A percentile compares a stretch with the other conserved stretches of the same genome.
Conservation (phyloP, 805 yeast species). For the Teunomyces lycoperdinae region DNA sequence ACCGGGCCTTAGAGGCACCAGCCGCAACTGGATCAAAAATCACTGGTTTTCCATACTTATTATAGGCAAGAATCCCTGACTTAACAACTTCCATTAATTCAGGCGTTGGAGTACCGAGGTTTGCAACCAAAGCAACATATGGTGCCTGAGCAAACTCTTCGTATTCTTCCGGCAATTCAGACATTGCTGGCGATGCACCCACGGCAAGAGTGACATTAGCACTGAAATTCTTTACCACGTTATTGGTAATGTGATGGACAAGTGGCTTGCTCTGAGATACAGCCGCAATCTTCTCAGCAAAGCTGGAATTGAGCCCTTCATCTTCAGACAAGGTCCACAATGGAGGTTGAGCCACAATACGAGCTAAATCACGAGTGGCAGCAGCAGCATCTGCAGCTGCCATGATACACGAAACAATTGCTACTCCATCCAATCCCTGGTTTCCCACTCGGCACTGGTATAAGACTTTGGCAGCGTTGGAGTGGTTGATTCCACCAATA, state of each 20-base stretch:
- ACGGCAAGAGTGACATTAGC: conserved; percentile 83
- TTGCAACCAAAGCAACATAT: conserved; percentile 56
- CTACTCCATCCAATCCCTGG: conserved; percentile 68
- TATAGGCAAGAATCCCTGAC: conserved; percentile 58
- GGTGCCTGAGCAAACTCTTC: conserved; percentile 60
- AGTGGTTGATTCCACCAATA: conserved; percentile 73
- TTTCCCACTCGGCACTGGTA: conserved; percentile 47
- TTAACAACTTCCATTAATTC: conserved; percentile 41
- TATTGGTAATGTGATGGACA: conserved; percentile 84
- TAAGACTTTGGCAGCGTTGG: conserved; percentile 58
- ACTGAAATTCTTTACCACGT: conserved; percentile 83
- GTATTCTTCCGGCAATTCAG: conserved; percentile 67
- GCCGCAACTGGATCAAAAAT: conserved; percentile 93
- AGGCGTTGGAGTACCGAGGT: conserved; percentile 70
- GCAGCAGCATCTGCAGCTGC: conserved; percentile 52
- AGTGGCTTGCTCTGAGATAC: conserved; percentile 47
- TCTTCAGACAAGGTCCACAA: conserved; percentile 5
- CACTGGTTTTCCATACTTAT: conserved; percentile 53
- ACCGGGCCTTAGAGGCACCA: conserved; percentile 71
- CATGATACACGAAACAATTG: conserved; percentile 85
- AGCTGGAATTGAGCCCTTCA: not conserved
- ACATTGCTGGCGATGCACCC: conserved; percentile 89
- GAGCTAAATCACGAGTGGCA: conserved; percentile 44
- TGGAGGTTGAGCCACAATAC: conserved; percentile 24
- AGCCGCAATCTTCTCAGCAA: conserved; percentile 8